phyloP scores from a whole-genome alignment of 2,329 filamentous ascomycete genomes.

The Aspergillus ibericus region DNA sequence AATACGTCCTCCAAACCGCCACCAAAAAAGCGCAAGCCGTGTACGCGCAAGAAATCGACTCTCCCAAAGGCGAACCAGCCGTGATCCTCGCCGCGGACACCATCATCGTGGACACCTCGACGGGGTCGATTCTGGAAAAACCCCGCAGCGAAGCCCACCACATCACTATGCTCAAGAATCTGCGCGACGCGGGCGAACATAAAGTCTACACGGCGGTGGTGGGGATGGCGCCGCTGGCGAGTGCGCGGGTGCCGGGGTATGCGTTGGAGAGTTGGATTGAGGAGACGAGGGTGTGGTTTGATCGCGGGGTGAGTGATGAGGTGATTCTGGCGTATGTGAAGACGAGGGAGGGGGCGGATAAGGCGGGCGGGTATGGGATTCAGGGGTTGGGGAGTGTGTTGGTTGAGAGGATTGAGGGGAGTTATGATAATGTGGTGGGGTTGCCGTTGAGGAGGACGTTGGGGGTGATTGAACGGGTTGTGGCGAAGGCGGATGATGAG shows the following conservation, averaged over 20 bases:
- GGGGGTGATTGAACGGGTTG: constrained; percentile 82
- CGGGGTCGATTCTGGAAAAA: constrained; percentile 85
- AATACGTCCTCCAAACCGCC: constrained; percentile 89
- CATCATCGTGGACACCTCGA: constrained; percentile 70
- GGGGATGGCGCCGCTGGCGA: constrained; percentile 77
- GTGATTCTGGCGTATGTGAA: constrained; percentile 67
- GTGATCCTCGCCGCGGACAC: constrained; percentile 91
- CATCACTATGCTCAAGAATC: constrained; percentile 74
- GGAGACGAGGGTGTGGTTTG: constrained; percentile 89
- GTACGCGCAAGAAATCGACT: constrained; percentile 60
- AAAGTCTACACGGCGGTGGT: constrained; percentile 84
- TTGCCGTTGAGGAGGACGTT: constrained; percentile 77
- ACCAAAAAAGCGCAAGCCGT: constrained; percentile 79
- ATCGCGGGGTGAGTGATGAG: constrained; percentile 72
- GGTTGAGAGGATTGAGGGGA: constrained; percentile 84
- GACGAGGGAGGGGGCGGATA: constrained; percentile 90
- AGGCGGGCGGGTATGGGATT: constrained; percentile 92
- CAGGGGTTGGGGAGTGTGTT: constrained; percentile 86
- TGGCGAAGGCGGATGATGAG: constrained; percentile 69
- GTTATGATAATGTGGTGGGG: constrained; percentile 91
- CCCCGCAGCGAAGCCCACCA: constrained; percentile 80
- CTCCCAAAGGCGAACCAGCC: constrained; percentile 67
- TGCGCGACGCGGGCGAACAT: constrained; percentile 76
- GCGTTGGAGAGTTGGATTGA: constrained; percentile 77
- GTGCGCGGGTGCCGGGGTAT: constrained; percentile 82